Conservation (phyloP, 2,329 filamentous ascomycete genomes). For the Aspergillus sp. region DNA sequence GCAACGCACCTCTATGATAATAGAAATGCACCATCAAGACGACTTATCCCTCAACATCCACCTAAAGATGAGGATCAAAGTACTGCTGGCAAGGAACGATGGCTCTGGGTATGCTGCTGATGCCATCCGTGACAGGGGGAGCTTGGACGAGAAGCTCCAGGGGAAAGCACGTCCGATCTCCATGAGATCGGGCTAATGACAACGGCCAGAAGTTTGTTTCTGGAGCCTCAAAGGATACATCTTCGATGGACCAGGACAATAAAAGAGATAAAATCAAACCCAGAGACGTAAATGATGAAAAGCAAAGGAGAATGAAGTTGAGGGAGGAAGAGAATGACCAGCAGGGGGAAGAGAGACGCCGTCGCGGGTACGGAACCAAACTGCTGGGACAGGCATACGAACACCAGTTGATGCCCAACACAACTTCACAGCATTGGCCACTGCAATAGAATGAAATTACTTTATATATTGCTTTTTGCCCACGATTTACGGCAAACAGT, state of each 20-base stretch:
- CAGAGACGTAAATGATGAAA: too few species aligned
- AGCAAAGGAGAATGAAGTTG: background rate
- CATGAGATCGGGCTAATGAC: background rate
- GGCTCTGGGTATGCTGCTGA: too few species aligned
- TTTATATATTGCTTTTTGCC: too few species aligned
- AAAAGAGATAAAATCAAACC: background rate
- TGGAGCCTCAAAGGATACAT: background rate
- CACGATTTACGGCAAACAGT: too few species aligned
- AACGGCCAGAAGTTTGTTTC: background rate
- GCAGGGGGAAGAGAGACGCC: constrained; percentile 5
- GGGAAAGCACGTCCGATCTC: background rate
- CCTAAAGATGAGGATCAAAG: background rate
- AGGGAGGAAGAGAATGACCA: constrained; percentile 1
- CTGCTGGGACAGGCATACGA: constrained; percentile 14
- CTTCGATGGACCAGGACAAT: background rate
- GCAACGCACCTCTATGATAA: background rate
- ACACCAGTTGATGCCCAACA: background rate
- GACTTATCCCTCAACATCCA: background rate
- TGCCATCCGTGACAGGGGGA: too few species aligned
- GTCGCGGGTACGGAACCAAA: constrained; percentile 18
- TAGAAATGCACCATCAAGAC: background rate
- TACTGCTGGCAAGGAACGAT: background rate
- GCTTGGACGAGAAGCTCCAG: too few species aligned
- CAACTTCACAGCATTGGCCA: constrained; percentile 1
- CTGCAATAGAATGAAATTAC: background rate